Percentiles rank a stretch among this genome's conserved stretches.
These are phyloP conservation scores for Brasenia schreberi DNA, from an alignment of 164 flowering plant species.

Conservation along the genomic window DNA sequence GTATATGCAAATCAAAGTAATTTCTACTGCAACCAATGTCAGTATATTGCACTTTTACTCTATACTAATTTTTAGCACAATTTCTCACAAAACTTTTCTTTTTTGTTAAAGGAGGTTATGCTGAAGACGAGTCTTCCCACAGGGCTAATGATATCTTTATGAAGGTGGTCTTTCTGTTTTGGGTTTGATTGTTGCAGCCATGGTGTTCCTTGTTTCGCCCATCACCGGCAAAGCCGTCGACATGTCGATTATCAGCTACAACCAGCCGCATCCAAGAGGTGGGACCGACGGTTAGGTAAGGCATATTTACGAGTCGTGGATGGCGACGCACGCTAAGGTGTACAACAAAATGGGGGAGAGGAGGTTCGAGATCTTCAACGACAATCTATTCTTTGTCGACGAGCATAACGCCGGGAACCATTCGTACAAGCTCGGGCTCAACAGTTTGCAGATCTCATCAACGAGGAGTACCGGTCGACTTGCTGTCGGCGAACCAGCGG, in stretches of 20 bases:
- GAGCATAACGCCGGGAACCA: conserved; percentile 46
- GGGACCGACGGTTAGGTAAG: conserved; percentile 33
- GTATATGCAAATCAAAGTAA: too few relatives aligned
- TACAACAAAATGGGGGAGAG: conserved; percentile 45
- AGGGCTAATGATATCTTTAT: too few relatives aligned
- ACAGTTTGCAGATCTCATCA: conserved; percentile 70
- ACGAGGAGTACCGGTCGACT: conserved; percentile 53
- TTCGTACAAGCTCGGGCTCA: conserved; percentile 51
- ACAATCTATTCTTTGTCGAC: conserved; percentile 56
- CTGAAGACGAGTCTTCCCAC: too few relatives aligned
- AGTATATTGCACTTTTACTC: too few relatives aligned
- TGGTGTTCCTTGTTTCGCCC: not conserved
- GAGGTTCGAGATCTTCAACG: conserved; percentile 15
- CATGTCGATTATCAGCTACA: conserved; percentile 24
- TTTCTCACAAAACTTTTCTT: too few relatives aligned
- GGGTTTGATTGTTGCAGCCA: not conserved
- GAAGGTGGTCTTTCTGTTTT: too few relatives aligned
- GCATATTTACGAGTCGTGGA: conserved; percentile 42
- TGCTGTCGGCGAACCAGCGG: conserved; percentile 25
- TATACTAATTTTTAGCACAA: too few relatives aligned
- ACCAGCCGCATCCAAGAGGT: conserved; percentile 4
- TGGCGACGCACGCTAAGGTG: conserved; percentile 34
- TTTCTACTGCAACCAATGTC: too few relatives aligned
- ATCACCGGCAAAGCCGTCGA: conserved; percentile 6
- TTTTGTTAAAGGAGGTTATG: too few relatives aligned